A percentile compares a stretch with the other conserved stretches of the same genome.
These are phyloP conservation scores for Striga hermonthica DNA, from an alignment of 305 asterid species.

Conservation along the genomic window DNA sequence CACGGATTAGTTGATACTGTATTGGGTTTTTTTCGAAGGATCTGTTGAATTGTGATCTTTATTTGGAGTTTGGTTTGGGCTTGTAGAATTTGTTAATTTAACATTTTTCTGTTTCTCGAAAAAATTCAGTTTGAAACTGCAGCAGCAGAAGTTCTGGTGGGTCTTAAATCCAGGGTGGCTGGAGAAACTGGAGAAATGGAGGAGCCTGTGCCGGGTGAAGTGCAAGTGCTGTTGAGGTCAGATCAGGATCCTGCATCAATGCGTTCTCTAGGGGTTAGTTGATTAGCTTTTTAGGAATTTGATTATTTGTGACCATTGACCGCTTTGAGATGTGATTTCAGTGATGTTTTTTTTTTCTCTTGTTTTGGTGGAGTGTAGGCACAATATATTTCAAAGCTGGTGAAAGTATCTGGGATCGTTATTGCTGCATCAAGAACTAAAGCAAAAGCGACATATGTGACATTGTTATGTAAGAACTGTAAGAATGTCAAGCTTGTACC, in stretches of 20 bases:
- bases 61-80: neutral
- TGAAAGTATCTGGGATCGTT: slow-evolving; percentile 87
- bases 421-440: slow-evolving; percentile 98
- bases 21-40: neutral
- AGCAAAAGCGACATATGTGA: slow-evolving; percentile 95
- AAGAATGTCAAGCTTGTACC: slow-evolving; percentile 85
- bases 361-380: slow-evolving; percentile 49
- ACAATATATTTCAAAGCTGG: slow-evolving; percentile 83
- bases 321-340: neutral
- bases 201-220: slow-evolving; percentile 88
- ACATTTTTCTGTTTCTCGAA: neutral
- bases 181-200: slow-evolving; percentile 87
- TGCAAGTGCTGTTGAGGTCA: slow-evolving; percentile 82
- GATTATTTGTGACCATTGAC: slow-evolving; percentile 6
- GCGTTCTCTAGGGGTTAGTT: slow-evolving; percentile 88
- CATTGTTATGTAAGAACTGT: slow-evolving; percentile 85
- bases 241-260: slow-evolving; percentile 85
- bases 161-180: slow-evolving; percentile 76
- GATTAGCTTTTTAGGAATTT: slow-evolving; percentile 7
- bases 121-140: slow-evolving; percentile 78
- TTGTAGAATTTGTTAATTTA: neutral
- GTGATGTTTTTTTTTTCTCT: neutral
- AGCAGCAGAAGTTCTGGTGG: slow-evolving; percentile 82
- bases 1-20: neutral
- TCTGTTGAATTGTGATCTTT: neutral